Conservation (phyloP, 371 early-diverging fungal genomes). For the Lichtheimia ornata region DNA sequence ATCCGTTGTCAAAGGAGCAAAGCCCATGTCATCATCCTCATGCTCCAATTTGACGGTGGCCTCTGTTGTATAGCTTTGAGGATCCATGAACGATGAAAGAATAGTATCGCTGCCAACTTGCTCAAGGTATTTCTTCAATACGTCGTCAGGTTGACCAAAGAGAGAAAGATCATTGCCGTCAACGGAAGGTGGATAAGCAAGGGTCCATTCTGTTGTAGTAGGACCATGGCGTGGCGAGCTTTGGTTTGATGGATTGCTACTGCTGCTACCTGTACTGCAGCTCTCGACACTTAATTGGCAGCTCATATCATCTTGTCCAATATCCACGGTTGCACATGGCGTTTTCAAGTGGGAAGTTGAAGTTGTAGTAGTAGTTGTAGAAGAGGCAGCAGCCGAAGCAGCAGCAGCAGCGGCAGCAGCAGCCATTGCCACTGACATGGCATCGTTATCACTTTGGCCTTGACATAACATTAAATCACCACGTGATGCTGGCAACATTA, state of each 20-base stretch:
- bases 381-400: constrained; percentile 5
- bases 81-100: neutral
- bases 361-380: neutral
- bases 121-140: constrained; percentile 10
- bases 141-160: constrained; percentile 14
- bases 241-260: constrained; percentile 17
- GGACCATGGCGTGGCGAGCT: constrained; percentile 20
- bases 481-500: constrained; percentile 16
- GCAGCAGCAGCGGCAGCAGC: constrained; percentile 14
- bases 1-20: constrained; percentile 2
- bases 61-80: neutral
- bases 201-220: neutral
- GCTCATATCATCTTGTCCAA: constrained; percentile 16
- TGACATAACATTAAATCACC: constrained; percentile 15
- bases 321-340: neutral
- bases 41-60: neutral
- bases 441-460: constrained; percentile 3
- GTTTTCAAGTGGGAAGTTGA: too few species aligned
- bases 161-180: constrained; percentile 5
- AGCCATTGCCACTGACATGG: constrained; percentile 2
- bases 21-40: neutral
- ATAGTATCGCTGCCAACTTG: neutral
- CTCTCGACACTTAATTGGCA: constrained; percentile 16
- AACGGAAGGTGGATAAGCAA: neutral
- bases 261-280: constrained; percentile 11